These are phyloP conservation scores for Fusarium falciforme DNA, from an alignment of 2,329 filamentous ascomycete species.

Conservation along the genomic window DNA sequence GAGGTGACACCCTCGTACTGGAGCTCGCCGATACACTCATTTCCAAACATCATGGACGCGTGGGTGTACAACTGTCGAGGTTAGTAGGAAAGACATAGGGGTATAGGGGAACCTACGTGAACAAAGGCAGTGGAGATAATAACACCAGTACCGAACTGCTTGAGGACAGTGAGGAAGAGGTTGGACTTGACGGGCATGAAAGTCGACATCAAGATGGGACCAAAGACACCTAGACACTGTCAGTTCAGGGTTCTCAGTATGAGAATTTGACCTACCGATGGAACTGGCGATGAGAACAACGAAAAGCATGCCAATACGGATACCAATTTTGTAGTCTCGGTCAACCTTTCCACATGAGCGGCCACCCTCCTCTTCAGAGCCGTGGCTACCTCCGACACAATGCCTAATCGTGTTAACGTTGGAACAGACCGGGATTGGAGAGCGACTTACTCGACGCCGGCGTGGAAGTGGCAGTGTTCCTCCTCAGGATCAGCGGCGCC, in stretches of 20 bases:
- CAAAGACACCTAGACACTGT: conserved; percentile 65
- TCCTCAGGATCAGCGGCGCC: conserved; percentile 31
- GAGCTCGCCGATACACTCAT: conserved; percentile 73
- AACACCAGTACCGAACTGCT: conserved; percentile 80
- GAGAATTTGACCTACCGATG: conserved; percentile 59
- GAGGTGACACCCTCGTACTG: conserved; percentile 76
- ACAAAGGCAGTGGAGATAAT: conserved; percentile 79
- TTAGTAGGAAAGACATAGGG: background rate
- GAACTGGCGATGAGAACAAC: conserved; percentile 75
- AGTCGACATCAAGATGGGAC: conserved; percentile 71
- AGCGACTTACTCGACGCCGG: conserved; percentile 73
- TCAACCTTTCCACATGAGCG: conserved; percentile 60
- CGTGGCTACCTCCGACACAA: conserved; percentile 62
- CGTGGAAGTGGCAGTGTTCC: conserved; percentile 76
- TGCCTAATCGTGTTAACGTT: conserved; percentile 55
- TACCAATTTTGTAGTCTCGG: conserved; percentile 72
- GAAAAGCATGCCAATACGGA: conserved; percentile 80
- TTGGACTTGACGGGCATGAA: conserved; percentile 63
- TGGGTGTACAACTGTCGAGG: conserved; percentile 73
- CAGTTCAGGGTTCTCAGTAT: background rate
- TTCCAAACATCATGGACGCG: conserved; percentile 77
- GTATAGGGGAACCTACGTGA: conserved; percentile 59
- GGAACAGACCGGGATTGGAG: background rate
- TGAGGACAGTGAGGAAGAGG: conserved; percentile 70
- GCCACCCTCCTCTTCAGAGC: conserved; percentile 26